Evolutionary conservation across 495 filamentous ascomycete genomes (phyloP).

Genomic region (Hamigera avellanea): DNA sequence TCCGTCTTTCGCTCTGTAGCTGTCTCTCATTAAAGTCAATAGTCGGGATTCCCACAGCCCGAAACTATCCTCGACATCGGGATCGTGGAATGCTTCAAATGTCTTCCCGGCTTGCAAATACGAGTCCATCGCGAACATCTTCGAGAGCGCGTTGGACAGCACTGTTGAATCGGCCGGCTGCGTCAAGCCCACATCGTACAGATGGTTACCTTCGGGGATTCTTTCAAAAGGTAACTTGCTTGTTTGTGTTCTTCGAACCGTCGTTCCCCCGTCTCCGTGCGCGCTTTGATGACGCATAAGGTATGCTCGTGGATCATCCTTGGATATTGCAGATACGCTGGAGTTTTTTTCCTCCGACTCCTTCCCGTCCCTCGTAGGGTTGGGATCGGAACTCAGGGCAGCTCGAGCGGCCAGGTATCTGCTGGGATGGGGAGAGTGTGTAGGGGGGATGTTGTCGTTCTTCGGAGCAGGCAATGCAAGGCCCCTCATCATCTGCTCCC

Average conservation of each 20-base stretch:
- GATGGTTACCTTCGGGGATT: slow-evolving; percentile 18
- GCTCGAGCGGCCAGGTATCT: slow-evolving; percentile 29
- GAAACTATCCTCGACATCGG: slow-evolving; percentile 2
- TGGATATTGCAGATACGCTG: slow-evolving; percentile 4
- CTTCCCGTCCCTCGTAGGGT: too few relatives aligned
- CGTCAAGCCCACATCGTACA: slow-evolving; percentile 14
- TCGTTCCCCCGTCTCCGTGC: slow-evolving; percentile 9
- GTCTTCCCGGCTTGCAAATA: slow-evolving; percentile 10
- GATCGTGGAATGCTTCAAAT: slow-evolving; percentile 6
- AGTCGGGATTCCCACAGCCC: slow-evolving; percentile 8
- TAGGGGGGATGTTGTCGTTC: background rate
- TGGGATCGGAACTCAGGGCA: slow-evolving; percentile 8
- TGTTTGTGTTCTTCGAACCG: slow-evolving; percentile 12
- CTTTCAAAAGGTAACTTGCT: slow-evolving; percentile 25
- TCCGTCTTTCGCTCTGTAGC: slow-evolving; percentile 4
- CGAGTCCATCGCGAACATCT: slow-evolving; percentile 5
- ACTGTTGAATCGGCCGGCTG: slow-evolving; percentile 4
- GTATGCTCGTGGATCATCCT: slow-evolving; percentile 26
- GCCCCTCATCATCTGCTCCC: slow-evolving; percentile 7
- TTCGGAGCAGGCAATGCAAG: slow-evolving; percentile 2
- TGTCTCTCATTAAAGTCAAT: slow-evolving; percentile 6
- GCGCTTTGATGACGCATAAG: slow-evolving; percentile 16
- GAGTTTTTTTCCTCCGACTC: too few relatives aligned
- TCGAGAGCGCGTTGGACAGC: slow-evolving; percentile 2
- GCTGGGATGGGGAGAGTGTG: slow-evolving; percentile 23